Conservation (phyloP, 768 basidiomycete genomes). For the Dentipellis fragilis region DNA sequence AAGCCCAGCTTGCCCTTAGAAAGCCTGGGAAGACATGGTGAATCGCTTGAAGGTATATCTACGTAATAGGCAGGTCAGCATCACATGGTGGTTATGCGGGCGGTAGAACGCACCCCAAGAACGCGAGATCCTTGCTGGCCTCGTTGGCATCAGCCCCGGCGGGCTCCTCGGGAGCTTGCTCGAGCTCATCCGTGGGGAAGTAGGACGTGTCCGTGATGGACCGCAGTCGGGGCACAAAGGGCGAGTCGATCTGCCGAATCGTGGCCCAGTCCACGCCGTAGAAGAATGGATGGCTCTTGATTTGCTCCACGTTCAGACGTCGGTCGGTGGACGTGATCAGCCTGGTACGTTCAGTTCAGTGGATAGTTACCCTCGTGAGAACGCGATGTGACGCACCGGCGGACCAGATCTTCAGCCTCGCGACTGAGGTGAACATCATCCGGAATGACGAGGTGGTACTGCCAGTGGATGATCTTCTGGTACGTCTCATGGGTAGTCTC, state of each 20-base stretch:
- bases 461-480: conserved; percentile 96
- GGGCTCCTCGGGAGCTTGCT: conserved; percentile 52
- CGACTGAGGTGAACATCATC: conserved; percentile 89
- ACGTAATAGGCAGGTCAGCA: conserved; percentile 1
- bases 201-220: conserved; percentile 97
- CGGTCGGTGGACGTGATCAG: conserved; percentile 79
- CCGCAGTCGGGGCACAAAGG: conserved; percentile 90
- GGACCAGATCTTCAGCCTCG: conserved; percentile 85
- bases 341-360: conserved; percentile 25
- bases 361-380: background rate
- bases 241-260: conserved; percentile 84
- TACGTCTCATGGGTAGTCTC: conserved; percentile 97
- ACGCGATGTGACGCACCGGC: conserved; percentile 41
- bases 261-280: conserved; percentile 90
- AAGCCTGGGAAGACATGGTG: conserved; percentile 48
- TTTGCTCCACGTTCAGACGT: conserved; percentile 72
- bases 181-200: conserved; percentile 92
- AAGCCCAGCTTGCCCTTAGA: conserved; percentile 19
- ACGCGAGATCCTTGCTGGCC: conserved; percentile 47
- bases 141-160: conserved; percentile 27
- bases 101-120: conserved; percentile 37
- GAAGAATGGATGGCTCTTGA: conserved; percentile 89
- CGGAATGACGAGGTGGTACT: conserved; percentile 75
- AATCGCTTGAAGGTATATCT: conserved; percentile 80
- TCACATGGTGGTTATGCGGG: background rate